These are phyloP conservation scores for Nicotiana obtusifolia DNA, from an alignment of 257 asterid species.

Conservation along the genomic window DNA sequence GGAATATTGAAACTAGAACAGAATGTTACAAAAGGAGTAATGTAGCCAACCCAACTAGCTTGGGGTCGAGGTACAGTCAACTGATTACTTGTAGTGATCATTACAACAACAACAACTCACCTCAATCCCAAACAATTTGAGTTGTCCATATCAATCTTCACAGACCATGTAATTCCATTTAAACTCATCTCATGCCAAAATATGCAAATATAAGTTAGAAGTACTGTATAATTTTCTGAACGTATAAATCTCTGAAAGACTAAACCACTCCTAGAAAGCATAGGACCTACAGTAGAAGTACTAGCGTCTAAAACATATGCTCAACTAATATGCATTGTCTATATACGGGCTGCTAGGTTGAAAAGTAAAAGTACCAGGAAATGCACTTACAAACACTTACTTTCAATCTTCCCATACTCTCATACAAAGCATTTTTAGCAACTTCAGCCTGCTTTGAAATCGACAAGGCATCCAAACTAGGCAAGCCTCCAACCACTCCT, in stretches of 20 bases:
- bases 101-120: too few relatives aligned
- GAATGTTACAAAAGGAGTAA: neutral
- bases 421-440: constrained; percentile 66
- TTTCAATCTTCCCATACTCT: constrained; percentile 60
- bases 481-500: constrained; percentile 43
- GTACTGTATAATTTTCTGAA: too few relatives aligned
- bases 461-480: constrained; percentile 46
- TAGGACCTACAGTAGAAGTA: too few relatives aligned
- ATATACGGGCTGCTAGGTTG: neutral
- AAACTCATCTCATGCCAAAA: too few relatives aligned
- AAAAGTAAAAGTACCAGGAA: neutral
- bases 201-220: too few relatives aligned
- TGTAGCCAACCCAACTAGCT: neutral
- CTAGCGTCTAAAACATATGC: too few relatives aligned
- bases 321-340: too few relatives aligned
- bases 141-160: too few relatives aligned
- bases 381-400: constrained; percentile 25
- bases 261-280: too few relatives aligned
- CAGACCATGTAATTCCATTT: too few relatives aligned
- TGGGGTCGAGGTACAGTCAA: neutral
- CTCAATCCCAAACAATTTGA: too few relatives aligned
- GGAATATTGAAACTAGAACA: neutral
- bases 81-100: neutral
- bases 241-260: too few relatives aligned
- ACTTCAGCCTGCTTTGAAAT: constrained; percentile 74